Base-by-base conservation (phyloP, 202 grass and related monocot species). In the Hordeum pubiflorum region DNA sequence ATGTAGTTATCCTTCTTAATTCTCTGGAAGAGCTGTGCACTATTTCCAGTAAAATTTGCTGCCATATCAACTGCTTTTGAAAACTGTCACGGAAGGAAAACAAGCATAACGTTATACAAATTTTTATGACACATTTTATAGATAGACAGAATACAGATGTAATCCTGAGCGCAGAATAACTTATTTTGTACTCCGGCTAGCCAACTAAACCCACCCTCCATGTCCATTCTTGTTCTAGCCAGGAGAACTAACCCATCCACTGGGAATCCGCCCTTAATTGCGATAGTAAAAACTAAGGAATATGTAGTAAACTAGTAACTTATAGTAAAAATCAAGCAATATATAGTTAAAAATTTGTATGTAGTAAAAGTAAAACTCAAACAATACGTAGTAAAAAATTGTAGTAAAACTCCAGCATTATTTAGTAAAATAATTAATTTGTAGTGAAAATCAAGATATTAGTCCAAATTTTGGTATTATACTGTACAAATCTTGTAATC, bases 1-100 rank as follows among this genome's bases (percentile, higher is more conserved):
- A 94, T 97, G 76, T 97, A 94, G 23, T 63, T 56, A 88, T 97
- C 91, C 86, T 91, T 94, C 65, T 88, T 91, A 63, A 97, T 84
- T 86, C 84, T 94, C 71, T 57, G 21, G 58, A 85, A 75, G 22
- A 97, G 86, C 7, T 81, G 75, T 72, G 81, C 72, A 84, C 84
- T 87, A 29, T 76, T 89, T 52, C 94, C 91, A 72, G 63, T 87
- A 87, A 92, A 97, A 86, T 94, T 87, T 50, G 75, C 82, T 75
- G 82, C 73, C 91, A 97, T 94, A 72, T 94, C 87, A 50, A 97
- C 87, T 77, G 91, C 89, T 79, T 89, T 87, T 52, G 89, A 92
- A 84, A 97, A 97, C 89, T 97, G 82, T 14, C 63, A 82, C 67
- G 29, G 61, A 77, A 80, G 43, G 44, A 85, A 74, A 80, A 81